These are phyloP conservation scores for Penicillium crustosum DNA, from an alignment of 2,329 filamentous ascomycete genomes.

Conservation along the genomic window DNA sequence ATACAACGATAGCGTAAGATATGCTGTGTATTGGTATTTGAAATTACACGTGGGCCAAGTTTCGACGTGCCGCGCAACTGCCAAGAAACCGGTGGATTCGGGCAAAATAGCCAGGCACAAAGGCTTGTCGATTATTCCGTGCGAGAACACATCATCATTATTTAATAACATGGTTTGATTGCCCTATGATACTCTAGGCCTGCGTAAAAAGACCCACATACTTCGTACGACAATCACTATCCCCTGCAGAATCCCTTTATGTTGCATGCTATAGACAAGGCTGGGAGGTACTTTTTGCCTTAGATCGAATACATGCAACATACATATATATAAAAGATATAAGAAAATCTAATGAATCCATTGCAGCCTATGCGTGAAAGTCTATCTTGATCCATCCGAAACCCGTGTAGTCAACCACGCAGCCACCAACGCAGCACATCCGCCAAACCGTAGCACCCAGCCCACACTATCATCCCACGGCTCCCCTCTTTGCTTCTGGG, in stretches of 20 bases:
- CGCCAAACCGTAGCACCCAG: conserved; percentile 82
- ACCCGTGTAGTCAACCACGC: conserved; percentile 70
- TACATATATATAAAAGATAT: background rate
- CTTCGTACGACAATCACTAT: background rate
- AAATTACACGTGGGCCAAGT: conserved; percentile 16
- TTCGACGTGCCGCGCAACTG: conserved; percentile 13
- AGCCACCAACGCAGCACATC: conserved; percentile 72
- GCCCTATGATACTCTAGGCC: background rate
- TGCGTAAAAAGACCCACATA: background rate
- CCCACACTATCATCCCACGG: conserved; percentile 85
- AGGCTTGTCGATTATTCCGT: background rate
- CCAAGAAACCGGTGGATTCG: conserved; percentile 16
- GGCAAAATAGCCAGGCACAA: conserved; percentile 4
- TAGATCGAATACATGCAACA: too few relatives aligned
- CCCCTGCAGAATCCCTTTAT: background rate
- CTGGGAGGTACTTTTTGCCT: background rate
- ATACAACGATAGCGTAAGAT: background rate
- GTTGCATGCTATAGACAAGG: background rate
- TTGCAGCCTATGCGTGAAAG: background rate
- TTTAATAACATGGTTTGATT: background rate
- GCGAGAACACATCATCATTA: background rate
- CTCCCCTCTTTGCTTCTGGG: conserved; percentile 82
- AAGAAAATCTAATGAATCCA: too few relatives aligned
- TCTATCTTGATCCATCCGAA: conserved; percentile 54
- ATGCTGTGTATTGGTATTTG: background rate